Evolutionary conservation across 139 green algal genomes (phyloP).

Genomic region (Gonium pectorale): DNA sequence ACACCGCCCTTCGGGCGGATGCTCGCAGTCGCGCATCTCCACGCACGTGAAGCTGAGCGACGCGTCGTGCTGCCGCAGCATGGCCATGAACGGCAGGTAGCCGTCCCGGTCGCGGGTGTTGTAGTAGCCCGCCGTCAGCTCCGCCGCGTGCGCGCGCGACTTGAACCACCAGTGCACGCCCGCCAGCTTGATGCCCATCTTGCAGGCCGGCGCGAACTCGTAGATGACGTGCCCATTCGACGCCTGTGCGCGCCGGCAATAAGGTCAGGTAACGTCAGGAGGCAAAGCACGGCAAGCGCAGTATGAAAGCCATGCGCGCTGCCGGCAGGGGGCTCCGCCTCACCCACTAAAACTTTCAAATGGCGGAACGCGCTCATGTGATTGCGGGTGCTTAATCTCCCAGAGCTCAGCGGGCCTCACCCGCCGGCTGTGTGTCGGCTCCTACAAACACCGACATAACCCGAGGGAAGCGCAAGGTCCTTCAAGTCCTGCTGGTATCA

Average conservation of each 20-base stretch:
- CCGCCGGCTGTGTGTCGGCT: too few relatives aligned
- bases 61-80: slow-evolving; percentile 75
- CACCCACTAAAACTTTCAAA: too few relatives aligned
- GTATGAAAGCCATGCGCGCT: too few relatives aligned
- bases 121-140: slow-evolving; percentile 99
- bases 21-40: slow-evolving; percentile 99
- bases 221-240: slow-evolving; percentile 72
- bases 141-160: slow-evolving; percentile 91
- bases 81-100: slow-evolving; percentile 78
- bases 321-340: too few relatives aligned
- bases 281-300: too few relatives aligned
- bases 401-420: too few relatives aligned
- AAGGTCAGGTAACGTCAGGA: too few relatives aligned
- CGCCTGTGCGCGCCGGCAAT: slow-evolving; percentile 58
- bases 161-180: slow-evolving; percentile 99
- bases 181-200: slow-evolving; percentile 92
- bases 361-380: too few relatives aligned
- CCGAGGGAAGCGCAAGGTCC: too few relatives aligned
- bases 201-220: slow-evolving; percentile 75
- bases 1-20: slow-evolving; percentile 91
- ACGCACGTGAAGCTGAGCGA: slow-evolving; percentile 97
- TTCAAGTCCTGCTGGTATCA: too few relatives aligned
- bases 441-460: too few relatives aligned
- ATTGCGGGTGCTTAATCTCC: too few relatives aligned
- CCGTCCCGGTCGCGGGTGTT: slow-evolving; percentile 94